Evolutionary conservation across 2,329 filamentous ascomycete genomes (phyloP).

Genomic region (Penicillium verrucosum): DNA sequence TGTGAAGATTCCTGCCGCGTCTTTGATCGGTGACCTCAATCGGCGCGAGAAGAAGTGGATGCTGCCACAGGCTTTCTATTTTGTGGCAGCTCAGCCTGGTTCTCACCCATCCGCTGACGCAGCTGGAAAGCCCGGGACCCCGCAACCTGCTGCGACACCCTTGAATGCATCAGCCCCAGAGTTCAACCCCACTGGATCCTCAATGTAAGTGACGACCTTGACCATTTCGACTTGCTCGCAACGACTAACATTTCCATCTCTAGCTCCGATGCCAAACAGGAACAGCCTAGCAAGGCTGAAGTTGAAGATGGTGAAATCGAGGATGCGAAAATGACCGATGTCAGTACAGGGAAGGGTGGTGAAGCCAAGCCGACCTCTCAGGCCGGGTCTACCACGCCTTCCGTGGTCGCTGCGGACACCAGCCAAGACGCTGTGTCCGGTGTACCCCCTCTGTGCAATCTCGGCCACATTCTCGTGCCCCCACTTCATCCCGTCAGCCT

Average conservation of each 20-base stretch:
- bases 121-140: conserved; percentile 27
- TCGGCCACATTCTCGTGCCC: conserved; percentile 26
- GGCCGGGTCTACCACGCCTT: conserved; percentile 8
- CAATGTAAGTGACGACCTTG: conserved; percentile 34
- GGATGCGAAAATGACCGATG: conserved; percentile 44
- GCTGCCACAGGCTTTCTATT: conserved; percentile 47
- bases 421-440: conserved; percentile 4
- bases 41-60: conserved; percentile 50
- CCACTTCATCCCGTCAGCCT: conserved; percentile 29
- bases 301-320: conserved; percentile 48
- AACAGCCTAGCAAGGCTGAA: conserved; percentile 32
- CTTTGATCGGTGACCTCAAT: conserved; percentile 48
- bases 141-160: conserved; percentile 32
- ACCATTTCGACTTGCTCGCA: neutral
- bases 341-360: conserved; percentile 18
- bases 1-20: conserved; percentile 50
- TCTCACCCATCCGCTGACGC: conserved; percentile 23
- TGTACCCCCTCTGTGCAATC: conserved; percentile 21
- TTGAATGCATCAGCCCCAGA: conserved; percentile 43
- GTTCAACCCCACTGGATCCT: conserved; percentile 35
- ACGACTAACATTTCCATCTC: conserved; percentile 21
- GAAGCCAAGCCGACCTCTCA: conserved; percentile 11
- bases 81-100: conserved; percentile 26
- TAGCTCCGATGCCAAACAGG: conserved; percentile 30
- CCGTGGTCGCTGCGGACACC: conserved; percentile 10